Evolutionary conservation across 345 rosid species (phyloP).

Genomic region (Ceriops zippeliana): DNA sequence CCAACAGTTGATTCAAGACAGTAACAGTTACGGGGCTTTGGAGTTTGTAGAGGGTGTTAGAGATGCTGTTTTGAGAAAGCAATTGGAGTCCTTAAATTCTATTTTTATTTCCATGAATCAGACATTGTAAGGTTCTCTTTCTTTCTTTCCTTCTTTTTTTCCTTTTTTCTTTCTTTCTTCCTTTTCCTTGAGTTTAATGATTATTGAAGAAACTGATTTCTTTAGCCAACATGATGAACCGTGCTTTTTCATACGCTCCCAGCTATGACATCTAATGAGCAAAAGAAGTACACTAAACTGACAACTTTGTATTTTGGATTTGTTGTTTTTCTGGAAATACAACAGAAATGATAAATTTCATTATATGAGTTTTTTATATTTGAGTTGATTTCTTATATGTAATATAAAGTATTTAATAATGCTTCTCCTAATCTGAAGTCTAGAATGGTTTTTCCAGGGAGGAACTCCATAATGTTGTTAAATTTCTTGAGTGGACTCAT

Average conservation of each 20-base stretch:
- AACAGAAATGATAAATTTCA: too few relatives aligned
- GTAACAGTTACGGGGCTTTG: constrained; percentile 51
- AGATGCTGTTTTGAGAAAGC: constrained; percentile 56
- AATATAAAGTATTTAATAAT: not conserved
- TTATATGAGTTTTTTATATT: too few relatives aligned
- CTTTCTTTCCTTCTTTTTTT: not conserved
- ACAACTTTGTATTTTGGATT: too few relatives aligned
- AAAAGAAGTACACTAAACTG: too few relatives aligned
- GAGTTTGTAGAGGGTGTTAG: constrained; percentile 47
- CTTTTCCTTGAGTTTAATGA: not conserved
- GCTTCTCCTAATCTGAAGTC: not conserved
- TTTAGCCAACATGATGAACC: not conserved
- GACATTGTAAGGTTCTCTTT: constrained; percentile 40
- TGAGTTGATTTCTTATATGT: not conserved
- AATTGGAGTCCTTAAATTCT: constrained; percentile 58
- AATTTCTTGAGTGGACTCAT: constrained; percentile 48
- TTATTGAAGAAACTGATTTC: not conserved
- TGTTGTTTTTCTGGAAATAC: too few relatives aligned
- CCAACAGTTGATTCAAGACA: constrained; percentile 47
- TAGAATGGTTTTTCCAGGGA: constrained; percentile 37
- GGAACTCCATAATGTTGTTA: constrained; percentile 52
- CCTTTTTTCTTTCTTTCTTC: not conserved
- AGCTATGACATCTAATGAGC: too few relatives aligned
- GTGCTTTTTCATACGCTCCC: not conserved
- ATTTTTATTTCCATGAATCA: constrained; percentile 56